A percentile compares a stretch with the other conserved stretches of the same genome.
Conservation (phyloP, 495 filamentous ascomycete species). For the Bacidia gigantensis region DNA sequence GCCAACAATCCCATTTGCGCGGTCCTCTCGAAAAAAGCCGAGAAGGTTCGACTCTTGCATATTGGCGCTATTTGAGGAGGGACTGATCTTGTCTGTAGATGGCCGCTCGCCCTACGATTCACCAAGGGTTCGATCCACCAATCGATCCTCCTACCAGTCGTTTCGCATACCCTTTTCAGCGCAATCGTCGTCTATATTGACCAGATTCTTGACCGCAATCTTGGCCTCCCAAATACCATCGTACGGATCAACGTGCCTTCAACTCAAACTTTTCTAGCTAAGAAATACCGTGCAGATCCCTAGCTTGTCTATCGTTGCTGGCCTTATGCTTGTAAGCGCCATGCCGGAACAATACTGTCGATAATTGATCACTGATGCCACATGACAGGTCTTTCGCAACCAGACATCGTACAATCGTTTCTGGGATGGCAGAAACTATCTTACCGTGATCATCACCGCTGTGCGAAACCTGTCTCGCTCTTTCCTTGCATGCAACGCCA, state of each 20-base stretch:
- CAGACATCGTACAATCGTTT: constrained; percentile 58
- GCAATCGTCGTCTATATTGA: constrained; percentile 51
- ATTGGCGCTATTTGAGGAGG: not conserved
- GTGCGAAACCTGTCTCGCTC: constrained; percentile 50
- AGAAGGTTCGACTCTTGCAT: constrained; percentile 10
- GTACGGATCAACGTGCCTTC: constrained; percentile 24
- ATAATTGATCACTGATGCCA: not conserved
- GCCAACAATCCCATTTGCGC: constrained; percentile 17
- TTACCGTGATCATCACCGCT: constrained; percentile 43
- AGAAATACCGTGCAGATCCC: constrained; percentile 37
- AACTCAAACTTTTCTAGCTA: not conserved
- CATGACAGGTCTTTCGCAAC: constrained; percentile 48
- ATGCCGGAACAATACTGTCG: not conserved
- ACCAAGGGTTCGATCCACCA: constrained; percentile 63
- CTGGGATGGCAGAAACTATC: constrained; percentile 52
- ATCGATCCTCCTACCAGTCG: constrained; percentile 48
- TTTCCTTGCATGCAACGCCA: constrained; percentile 32
- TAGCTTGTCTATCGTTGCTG: constrained; percentile 65
- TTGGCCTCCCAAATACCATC: constrained; percentile 52
- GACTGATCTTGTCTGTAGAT: constrained; percentile 27
- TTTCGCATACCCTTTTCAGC: constrained; percentile 49
- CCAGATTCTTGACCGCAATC: constrained; percentile 35
- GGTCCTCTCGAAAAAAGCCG: constrained; percentile 17
- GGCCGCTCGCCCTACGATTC: constrained; percentile 62
- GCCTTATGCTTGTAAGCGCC: constrained; percentile 49